Base-by-base conservation (phyloP, 2,329 filamentous ascomycete species). In the Tolypocladium tropicale region DNA sequence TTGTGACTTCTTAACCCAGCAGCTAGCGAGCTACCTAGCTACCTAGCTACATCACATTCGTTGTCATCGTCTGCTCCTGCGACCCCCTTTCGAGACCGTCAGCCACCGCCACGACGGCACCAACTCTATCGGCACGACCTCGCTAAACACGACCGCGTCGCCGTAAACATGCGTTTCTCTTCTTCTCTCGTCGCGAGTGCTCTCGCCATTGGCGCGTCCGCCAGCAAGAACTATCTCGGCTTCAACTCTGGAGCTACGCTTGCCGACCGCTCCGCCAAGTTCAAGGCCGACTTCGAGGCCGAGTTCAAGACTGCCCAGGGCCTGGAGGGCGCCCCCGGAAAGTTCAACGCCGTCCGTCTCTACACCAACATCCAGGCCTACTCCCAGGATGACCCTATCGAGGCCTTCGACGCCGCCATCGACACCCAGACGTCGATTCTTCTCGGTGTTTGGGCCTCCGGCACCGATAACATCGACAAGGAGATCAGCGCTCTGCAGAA, bases 391-490 rank as follows among this genome's bases (percentile, higher is more conserved):
- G 87, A 93, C 71, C 91, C 90, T 54, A 77, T 95, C 67, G 76
- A 90, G 76, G 91, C 91, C 46, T 82, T 93, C 73, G 88, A 90
- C 73, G 85, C 85, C 37, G 84, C 85, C 63, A 75, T 85, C 50
- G 73, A 76, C 57, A 83, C 82, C 59, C 75, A 83, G 48, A 83
- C 81, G 21, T 72, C 78, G 60, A 72, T 88, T 49, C 80, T 88
- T 37, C 82, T 85, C 53, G 84, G 85, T 60, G 73, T 87, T 65
- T 88, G 85, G 85, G 70, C 78, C 52, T 79, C 78, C 21, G 79
- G 79, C 61, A 74, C 73, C 49, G 69, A 70, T 55, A 80, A 76
- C 68, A 86, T 79, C 67, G 71, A 77, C 60, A 76, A 77, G 53
- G 84, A 88, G 76, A 79, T 86, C 65, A 74, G 64, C 60, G 84